A percentile compares a stretch with the other conserved stretches of the same genome.
phyloP scores from a whole-genome alignment of 2,329 filamentous ascomycete genomes.

The Cyphellophora attinorum region DNA sequence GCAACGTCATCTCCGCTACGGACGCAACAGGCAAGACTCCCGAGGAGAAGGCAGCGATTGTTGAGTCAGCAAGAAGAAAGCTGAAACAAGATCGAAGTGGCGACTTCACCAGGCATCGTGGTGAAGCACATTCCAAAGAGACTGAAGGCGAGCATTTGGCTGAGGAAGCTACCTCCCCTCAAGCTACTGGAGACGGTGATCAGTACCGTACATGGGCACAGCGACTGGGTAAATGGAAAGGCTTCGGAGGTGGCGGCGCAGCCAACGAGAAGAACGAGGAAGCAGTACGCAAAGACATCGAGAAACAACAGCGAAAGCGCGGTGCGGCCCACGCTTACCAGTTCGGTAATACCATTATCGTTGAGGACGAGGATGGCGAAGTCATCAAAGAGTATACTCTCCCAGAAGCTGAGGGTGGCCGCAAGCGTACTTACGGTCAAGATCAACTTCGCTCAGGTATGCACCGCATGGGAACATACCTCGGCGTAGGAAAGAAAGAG shows the following conservation, averaged over 20 bases:
- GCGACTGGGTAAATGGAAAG: constrained; percentile 36
- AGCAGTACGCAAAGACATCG: constrained; percentile 11
- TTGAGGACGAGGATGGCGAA: constrained; percentile 59
- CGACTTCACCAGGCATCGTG: constrained; percentile 37
- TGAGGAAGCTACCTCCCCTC: constrained; percentile 25
- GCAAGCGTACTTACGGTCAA: constrained; percentile 16
- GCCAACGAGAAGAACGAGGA: constrained; percentile 29
- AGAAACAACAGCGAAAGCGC: constrained; percentile 23
- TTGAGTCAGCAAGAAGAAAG: constrained; percentile 36
- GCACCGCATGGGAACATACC: constrained; percentile 52
- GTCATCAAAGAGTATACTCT: constrained; percentile 62
- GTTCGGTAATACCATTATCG: constrained; percentile 61
- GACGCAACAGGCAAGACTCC: constrained; percentile 37
- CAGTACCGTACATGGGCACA: no score
- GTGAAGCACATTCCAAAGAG: constrained; percentile 31
- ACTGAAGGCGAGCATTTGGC: constrained; percentile 33
- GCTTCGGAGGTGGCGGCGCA: no score
- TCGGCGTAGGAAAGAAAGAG: constrained; percentile 31
- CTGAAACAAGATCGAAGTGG: constrained; percentile 44
- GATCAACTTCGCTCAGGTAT: constrained; percentile 39
- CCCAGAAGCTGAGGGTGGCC: constrained; percentile 26
- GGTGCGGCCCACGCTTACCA: constrained; percentile 58
- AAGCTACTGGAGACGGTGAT: no score
- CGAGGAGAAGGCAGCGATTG: constrained; percentile 54
- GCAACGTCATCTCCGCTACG: constrained; percentile 68